phyloP scores from a whole-genome alignment of 345 rosid species.

The Syzygium jambos region DNA sequence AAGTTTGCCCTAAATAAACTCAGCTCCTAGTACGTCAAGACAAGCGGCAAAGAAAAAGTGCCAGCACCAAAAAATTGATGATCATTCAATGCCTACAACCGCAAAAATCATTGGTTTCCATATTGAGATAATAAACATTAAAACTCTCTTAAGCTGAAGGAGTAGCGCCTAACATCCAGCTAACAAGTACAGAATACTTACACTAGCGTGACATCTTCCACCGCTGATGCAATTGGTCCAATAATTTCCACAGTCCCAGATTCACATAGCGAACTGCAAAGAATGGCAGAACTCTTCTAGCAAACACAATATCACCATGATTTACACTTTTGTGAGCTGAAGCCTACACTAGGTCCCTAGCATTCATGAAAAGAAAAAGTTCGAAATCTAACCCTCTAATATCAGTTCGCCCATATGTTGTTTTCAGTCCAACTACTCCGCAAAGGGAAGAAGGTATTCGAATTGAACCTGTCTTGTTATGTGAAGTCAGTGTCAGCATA shows the following conservation, averaged over 20 bases:
- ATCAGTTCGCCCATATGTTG: slow-evolving; percentile 77
- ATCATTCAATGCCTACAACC: not conserved
- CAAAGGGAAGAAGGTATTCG: slow-evolving; percentile 80
- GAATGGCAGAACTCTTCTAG: not conserved
- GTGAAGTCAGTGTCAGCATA: slow-evolving; percentile 1
- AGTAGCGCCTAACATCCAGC: not conserved
- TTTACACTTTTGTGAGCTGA: not conserved
- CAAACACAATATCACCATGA: not conserved
- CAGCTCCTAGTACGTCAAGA: not conserved
- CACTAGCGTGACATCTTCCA: slow-evolving; percentile 76
- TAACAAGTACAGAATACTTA: slow-evolving; percentile 27
- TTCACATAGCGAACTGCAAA: slow-evolving; percentile 52
- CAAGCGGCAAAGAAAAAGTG: not conserved
- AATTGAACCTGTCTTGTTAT: slow-evolving; percentile 57
- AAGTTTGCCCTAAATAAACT: not conserved
- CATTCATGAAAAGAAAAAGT: not conserved
- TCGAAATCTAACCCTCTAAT: slow-evolving; percentile 48
- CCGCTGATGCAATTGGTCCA: slow-evolving; percentile 78
- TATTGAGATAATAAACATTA: not conserved
- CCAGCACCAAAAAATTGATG: not conserved
- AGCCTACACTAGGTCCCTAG: not conserved
- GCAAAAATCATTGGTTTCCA: not conserved
- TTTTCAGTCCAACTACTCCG: slow-evolving; percentile 80
- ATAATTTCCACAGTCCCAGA: slow-evolving; percentile 72
- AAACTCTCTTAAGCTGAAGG: not conserved